Conservation (phyloP, 805 yeast genomes). For the Danielia reshetovae region DNA sequence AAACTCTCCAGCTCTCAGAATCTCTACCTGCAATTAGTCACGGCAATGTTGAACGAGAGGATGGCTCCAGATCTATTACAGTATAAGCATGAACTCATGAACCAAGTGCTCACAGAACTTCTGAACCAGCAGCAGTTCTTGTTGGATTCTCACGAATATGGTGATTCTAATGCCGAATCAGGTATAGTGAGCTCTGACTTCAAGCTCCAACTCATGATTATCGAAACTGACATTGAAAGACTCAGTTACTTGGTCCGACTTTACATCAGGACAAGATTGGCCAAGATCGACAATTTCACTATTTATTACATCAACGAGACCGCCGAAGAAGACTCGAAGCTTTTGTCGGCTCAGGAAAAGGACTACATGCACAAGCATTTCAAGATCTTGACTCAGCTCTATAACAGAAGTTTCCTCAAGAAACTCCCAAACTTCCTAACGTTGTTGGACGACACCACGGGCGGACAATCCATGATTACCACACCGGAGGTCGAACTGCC, state of each 20-base stretch:
- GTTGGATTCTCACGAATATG: constrained; percentile 71
- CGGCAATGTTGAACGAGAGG: constrained; percentile 80
- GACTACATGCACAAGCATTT: constrained; percentile 67
- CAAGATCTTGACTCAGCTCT: constrained; percentile 57
- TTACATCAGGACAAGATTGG: constrained; percentile 72
- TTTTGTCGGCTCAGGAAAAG: constrained; percentile 56
- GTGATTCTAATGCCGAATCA: constrained; percentile 43
- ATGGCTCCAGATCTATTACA: constrained; percentile 83
- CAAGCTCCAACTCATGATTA: constrained; percentile 74
- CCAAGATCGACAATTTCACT: constrained; percentile 69
- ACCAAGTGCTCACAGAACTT: constrained; percentile 53
- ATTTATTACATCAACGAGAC: constrained; percentile 48
- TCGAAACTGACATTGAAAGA: constrained; percentile 90
- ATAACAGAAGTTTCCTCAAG: constrained; percentile 61
- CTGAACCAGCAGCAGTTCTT: constrained; percentile 71
- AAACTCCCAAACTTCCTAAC: constrained; percentile 67
- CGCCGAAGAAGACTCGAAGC: constrained; percentile 22
- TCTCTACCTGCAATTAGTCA: constrained; percentile 43
- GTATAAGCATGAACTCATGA: constrained; percentile 60
- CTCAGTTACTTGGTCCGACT: constrained; percentile 77
- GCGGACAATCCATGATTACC: constrained; percentile 65
- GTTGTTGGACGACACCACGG: constrained; percentile 68
- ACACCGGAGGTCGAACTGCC: constrained; percentile 73
- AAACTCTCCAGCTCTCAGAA: background rate
- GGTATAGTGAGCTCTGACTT: constrained; percentile 42